Evolutionary conservation across 2,329 filamentous ascomycete species (phyloP).

Genomic region (Ophiosphaerella narmari): DNA sequence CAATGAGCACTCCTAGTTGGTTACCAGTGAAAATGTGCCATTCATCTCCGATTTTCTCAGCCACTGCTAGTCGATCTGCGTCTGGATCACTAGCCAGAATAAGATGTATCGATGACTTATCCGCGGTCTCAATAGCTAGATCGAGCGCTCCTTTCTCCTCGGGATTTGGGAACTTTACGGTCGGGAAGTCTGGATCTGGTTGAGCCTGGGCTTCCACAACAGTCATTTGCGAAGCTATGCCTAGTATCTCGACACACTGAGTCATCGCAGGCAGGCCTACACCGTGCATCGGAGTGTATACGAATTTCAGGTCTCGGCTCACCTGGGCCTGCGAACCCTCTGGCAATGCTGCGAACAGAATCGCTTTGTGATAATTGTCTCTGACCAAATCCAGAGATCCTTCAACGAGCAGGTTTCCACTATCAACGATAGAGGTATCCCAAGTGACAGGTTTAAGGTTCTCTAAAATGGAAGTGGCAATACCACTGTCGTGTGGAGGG

Average conservation of each 20-base stretch:
- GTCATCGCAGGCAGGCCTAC: slow-evolving; percentile 57
- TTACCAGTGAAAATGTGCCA: slow-evolving; percentile 70
- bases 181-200: slow-evolving; percentile 68
- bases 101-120: slow-evolving; percentile 53
- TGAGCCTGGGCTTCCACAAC: slow-evolving; percentile 57
- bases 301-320: slow-evolving; percentile 48
- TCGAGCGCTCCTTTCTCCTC: slow-evolving; percentile 67
- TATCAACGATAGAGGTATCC: slow-evolving; percentile 52
- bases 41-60: slow-evolving; percentile 60
- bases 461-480: slow-evolving; percentile 60
- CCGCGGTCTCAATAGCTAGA: slow-evolving; percentile 61
- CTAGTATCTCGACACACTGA: slow-evolving; percentile 46
- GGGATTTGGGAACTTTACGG: slow-evolving; percentile 67
- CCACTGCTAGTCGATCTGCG: slow-evolving; percentile 66
- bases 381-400: slow-evolving; percentile 48
- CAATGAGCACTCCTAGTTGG: slow-evolving; percentile 65
- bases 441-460: slow-evolving; percentile 59
- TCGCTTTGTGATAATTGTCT: slow-evolving; percentile 51
- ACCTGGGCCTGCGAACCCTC: slow-evolving; percentile 25
- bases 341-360: slow-evolving; percentile 47
- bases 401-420: slow-evolving; percentile 46
- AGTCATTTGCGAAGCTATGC: slow-evolving; percentile 51
- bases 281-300: slow-evolving; percentile 63
- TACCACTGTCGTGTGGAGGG: slow-evolving; percentile 63
- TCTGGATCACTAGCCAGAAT: slow-evolving; percentile 69